phyloP scores from a whole-genome alignment of 768 basidiomycete species.

The Cantharellus anzutake region DNA sequence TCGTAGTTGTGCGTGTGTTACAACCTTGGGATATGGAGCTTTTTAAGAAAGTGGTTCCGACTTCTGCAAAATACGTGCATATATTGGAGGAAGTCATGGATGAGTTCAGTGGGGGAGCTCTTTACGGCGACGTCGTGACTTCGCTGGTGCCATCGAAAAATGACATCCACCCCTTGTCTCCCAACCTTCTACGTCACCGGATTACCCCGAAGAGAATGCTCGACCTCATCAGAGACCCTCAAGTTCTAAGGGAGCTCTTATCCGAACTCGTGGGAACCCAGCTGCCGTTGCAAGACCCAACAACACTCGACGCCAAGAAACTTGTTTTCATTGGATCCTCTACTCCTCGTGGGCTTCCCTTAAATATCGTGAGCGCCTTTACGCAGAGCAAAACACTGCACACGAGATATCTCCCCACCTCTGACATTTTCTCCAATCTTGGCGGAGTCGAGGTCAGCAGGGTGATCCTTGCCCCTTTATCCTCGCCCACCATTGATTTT shows the following conservation, averaged over 20 bases:
- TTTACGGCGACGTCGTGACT: conserved; percentile 59
- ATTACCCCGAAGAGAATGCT: neutral
- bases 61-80: conserved; percentile 36
- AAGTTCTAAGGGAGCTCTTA: neutral
- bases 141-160: conserved; percentile 5
- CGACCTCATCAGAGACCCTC: conserved; percentile 1
- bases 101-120: conserved; percentile 35
- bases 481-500: conserved; percentile 19
- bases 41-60: conserved; percentile 41
- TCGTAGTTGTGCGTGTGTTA: conserved; percentile 57
- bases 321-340: conserved; percentile 44
- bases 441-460: conserved; percentile 53
- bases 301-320: conserved; percentile 19
- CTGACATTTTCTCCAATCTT: conserved; percentile 57
- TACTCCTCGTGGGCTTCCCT: conserved; percentile 30
- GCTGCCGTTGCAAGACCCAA: no score
- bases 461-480: conserved; percentile 40
- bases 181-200: conserved; percentile 19
- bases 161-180: no score
- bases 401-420: conserved; percentile 42
- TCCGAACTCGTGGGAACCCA: no score
- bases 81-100: conserved; percentile 66
- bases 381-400: conserved; percentile 23
- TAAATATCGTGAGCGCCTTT: conserved; percentile 38
- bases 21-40: conserved; percentile 62